Base-by-base conservation (phyloP, 2,329 filamentous ascomycete species). In the Calonectria pteridis region DNA sequence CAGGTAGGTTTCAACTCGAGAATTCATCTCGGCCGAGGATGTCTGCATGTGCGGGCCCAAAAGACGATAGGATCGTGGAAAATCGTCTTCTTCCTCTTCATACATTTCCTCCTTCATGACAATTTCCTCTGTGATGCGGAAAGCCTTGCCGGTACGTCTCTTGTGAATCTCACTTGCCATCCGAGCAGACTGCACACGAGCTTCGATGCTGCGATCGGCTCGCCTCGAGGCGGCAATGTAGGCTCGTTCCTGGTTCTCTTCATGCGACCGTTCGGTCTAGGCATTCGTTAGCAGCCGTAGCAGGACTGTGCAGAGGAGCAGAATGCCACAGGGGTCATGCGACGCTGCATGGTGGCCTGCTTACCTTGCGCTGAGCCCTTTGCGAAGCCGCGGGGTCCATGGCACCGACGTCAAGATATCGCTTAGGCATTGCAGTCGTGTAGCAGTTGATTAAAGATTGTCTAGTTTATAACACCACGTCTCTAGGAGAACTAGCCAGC, bases 91-190 rank as follows among this genome's bases (percentile, higher is more conserved):
- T 81, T 98, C 94, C 84, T 98, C 96, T 81, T 98, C 95, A 82
- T 98, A 98, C 95, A 98, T 98, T 83, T 97, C 95, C 83, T 98
- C 96, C 75, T 95, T 95, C 78, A 94, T 88, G 16, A 98, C 95
- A 31, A 97, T 95, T 80, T 97, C 91, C 83, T 96, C 94, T 31
- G 93, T 95, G 72, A 98, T 94, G 78, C 93, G 92, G 73, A 98
- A 89, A 2, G 90, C 92, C 78, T 95, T 94, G 49, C 96, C 96
- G 0, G 96, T 98, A 23, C 95, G 92, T 83, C 93, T 91, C 86
- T 95, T 95, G 88, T 98, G 96, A 46, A 98, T 95, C 80, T 95
- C 93, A n/a, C 96, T 98, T 7, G 96, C 96, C 84, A 94, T 91
- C 66, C 92, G 90, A 18, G 96, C 96, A 3, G 96, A 98, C 82